Base-by-base conservation (phyloP, 768 basidiomycete species). In the Termitomyces sp. region DNA sequence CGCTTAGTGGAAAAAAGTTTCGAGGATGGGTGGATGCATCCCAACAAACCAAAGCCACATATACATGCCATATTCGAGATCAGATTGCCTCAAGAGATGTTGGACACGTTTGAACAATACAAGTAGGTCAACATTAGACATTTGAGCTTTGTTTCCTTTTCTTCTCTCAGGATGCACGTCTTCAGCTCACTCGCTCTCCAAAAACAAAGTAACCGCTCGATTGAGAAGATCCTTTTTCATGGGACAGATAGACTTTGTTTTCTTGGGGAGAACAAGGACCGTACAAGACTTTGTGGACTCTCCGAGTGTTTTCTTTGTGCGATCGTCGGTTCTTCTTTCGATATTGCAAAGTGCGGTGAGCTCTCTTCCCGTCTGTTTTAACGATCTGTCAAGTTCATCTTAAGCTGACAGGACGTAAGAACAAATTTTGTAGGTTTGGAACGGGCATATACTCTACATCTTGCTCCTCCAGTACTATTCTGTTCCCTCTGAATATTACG, bases 401-500 rank as follows among this genome's bases (percentile, higher is more conserved):
- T 12, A 2, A 35, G 33, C 5, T 35, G 22, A 48, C 20, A 49
- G 48, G 48, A 12, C 69, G 73, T 35, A 81, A 82, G 60, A 74
- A 85, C 62, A 77, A 79, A 33, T 85, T 84, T 59, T 77, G 78
- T 50, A 70, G 79, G 56, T 88, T 88, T 64, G 86, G 86, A n/a
- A 74, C 73, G 6, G 86, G 86, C 3, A 86, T 88, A 40, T 88
- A 88, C 63, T 83, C 82, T 1, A 84, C 83, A 13, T 63, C 79
- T 2, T 85, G 84, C 63, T 85, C 85, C 13, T 86, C 85, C 6
- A 88, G 85, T 86, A 38, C 41, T 18, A 40, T 44, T 18, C 22
- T 5, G 33, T 33, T 27, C 23, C 35, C 43, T 25, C 9, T 15
- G 23, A 13, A 0, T 13, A 11, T 33, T 23, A 27, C 6, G 11